Evolutionary conservation across 73 alveolate genomes (phyloP), one percentile per base, ranked within the genome.

Genomic region (Tetrahymena borealis): DNA sequence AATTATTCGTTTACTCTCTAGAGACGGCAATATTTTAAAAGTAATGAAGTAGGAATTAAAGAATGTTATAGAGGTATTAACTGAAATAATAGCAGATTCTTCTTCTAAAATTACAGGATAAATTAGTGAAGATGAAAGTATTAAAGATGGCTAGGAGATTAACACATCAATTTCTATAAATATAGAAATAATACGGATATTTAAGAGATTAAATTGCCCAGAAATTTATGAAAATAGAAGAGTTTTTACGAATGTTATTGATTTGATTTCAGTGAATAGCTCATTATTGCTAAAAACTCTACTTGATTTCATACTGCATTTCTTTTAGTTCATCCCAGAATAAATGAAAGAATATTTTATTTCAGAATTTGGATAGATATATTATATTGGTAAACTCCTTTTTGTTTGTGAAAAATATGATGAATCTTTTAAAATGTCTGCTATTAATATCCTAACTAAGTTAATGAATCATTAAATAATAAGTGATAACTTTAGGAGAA

Each of bases 401-500:
- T 79, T 79, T 33, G 43, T 79, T 12, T 79, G 43, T 32, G 91
- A 79, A 18, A 79, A 38, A 36, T 36, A 79, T 36, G 43, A 79
- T 32, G 91, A 79, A 79, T 33, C 40, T 1, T 79, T 24, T 15
- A 79, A 38, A 79, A 36, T 79, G 35, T 79, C 91, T 28, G 40
- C 43, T 13, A 79, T 38, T 2, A 79, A 79, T 79, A 33, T 79
- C n/a, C 40, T 79, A 36, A 79, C 91, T 24, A 79, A 79, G 40
- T 18, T 79, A 33, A 79, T 79, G 40, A 36, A 79, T 12, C 20
- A 36, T 32, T 38, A 33, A 33, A 33, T 39, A 92, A 39, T 92
- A 4, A 92, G 90, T 39, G 91, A 78, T 39, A 78, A 92, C 7
- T 92, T 92, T 40, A 85, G 90, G 15, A 92, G 78, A 92, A 32